Evolutionary conservation across 768 basidiomycete genomes (phyloP).

Genomic region (Hemileccinum rubropunctum): DNA sequence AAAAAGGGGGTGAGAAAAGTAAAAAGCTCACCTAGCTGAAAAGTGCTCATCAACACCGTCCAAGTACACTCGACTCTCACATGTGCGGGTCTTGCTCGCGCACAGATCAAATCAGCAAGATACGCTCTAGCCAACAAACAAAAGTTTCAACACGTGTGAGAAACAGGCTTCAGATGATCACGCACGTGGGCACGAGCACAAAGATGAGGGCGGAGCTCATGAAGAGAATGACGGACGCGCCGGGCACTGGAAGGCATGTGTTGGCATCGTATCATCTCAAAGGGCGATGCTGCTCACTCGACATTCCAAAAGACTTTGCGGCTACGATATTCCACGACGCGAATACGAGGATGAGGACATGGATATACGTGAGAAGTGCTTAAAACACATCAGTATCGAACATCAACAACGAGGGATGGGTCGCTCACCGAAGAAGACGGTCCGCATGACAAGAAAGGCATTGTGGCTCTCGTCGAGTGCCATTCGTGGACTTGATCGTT

Average conservation of each 20-base stretch:
- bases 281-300: conserved; percentile 32
- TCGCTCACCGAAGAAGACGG: conserved; percentile 54
- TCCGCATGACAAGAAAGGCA: conserved; percentile 55
- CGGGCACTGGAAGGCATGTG: conserved; percentile 36
- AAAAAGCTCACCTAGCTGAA: conserved; percentile 49
- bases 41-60: conserved; percentile 45
- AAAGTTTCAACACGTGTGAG: neutral
- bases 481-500: conserved; percentile 6
- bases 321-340: conserved; percentile 55
- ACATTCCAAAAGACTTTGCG: conserved; percentile 31
- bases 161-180: neutral
- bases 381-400: conserved; percentile 3
- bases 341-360: conserved; percentile 51
- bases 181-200: conserved; percentile 32
- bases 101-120: conserved; percentile 36
- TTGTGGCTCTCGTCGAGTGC: conserved; percentile 38
- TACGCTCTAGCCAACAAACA: conserved; percentile 18
- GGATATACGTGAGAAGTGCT: conserved; percentile 48
- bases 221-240: conserved; percentile 47
- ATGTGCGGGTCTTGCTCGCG: conserved; percentile 37
- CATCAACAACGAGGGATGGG: neutral
- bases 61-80: conserved; percentile 56
- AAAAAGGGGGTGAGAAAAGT: neutral
- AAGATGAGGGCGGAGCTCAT: conserved; percentile 41
- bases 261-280: conserved; percentile 1